Evolutionary conservation across 2,329 filamentous ascomycete species (phyloP).

Genomic region (Verticillium nonalfalfae): DNA sequence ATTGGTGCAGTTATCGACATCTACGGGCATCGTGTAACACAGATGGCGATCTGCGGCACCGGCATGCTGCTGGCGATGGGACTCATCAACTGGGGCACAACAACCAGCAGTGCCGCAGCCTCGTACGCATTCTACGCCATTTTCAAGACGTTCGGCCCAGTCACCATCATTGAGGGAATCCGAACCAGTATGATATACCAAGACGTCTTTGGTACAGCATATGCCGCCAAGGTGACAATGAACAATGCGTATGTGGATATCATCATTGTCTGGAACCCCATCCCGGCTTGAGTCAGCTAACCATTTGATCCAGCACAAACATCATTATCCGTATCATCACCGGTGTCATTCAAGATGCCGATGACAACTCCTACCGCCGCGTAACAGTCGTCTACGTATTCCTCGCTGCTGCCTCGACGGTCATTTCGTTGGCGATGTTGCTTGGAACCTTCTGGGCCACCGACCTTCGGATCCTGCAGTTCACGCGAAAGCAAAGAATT

Average conservation of each 20-base stretch:
- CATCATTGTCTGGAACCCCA: neutral
- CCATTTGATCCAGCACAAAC: constrained; percentile 31
- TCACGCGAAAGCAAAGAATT: constrained; percentile 39
- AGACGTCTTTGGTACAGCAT: constrained; percentile 44
- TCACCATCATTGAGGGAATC: constrained; percentile 45
- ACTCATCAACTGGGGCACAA: constrained; percentile 40
- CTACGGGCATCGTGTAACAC: constrained; percentile 37
- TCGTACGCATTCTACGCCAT: constrained; percentile 47
- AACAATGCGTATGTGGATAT: constrained; percentile 30
- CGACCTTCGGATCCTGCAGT: constrained; percentile 39
- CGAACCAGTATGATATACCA: constrained; percentile 45
- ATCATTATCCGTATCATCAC: constrained; percentile 44
- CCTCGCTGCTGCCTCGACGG: constrained; percentile 33
- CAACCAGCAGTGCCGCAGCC: constrained; percentile 40
- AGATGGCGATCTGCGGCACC: constrained; percentile 35
- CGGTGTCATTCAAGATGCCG: constrained; percentile 43
- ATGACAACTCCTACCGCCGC: constrained; percentile 39
- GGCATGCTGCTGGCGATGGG: constrained; percentile 47
- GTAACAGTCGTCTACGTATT: constrained; percentile 43
- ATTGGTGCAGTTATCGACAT: constrained; percentile 45
- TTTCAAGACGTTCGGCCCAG: constrained; percentile 39
- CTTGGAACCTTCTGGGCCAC: constrained; percentile 24
- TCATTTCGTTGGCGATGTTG: constrained; percentile 29
- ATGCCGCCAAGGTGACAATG: constrained; percentile 45
- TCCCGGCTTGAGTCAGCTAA: neutral